Base-by-base conservation (phyloP, 2,329 filamentous ascomycete species). In the Meredithiella fracta region DNA sequence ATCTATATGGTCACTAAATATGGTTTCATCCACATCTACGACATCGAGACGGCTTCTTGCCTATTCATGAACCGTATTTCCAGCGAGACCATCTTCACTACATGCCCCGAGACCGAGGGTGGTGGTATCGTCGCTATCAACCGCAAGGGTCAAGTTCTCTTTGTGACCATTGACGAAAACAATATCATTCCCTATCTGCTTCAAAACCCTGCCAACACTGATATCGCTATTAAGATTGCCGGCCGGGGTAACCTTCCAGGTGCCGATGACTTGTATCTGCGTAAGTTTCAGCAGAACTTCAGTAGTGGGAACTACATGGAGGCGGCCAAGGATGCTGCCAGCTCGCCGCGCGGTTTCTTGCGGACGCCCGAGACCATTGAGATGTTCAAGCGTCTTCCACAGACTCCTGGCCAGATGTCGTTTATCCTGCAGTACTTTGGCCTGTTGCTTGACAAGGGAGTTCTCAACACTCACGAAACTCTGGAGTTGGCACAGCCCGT, bases 31-130 rank as follows among this genome's bases (percentile, higher is more conserved):
- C 92, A 98, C 71, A 79, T 98, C 23, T 97, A 98, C 72, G 94
- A 98, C 66, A 80, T 98, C 57, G 94, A 98, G 74, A 92, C 86
- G 6, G 94, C 87, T 58, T 86, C 85, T 11, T 94, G 88, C 68
- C 92, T 98, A 67, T 98, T 96, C 79, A 94, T 98, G 89, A 98
- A 98, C 77, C 85, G 94, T 64, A 98, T 98, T 65, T 98, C 92
- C 34, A 95, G 89, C 74, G 92, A 98, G 67, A 98, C 92, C 25
- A 97, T 98, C 67, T 98, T 98, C 73, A 94, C 91, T 25, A 96
- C 90, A 20, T 85, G 87, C 50, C 73, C 83, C 37, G 92, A 98
- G 67, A 78, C 79, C 55, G 83, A 89, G 22, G 94, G 88, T 17
- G 80, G 84, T 49, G 94, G 94, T 63, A 85, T 98, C 60, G 79